These are phyloP conservation scores for Penicillium sp. DNA, from an alignment of 2,329 filamentous ascomycete genomes.

Conservation along the genomic window DNA sequence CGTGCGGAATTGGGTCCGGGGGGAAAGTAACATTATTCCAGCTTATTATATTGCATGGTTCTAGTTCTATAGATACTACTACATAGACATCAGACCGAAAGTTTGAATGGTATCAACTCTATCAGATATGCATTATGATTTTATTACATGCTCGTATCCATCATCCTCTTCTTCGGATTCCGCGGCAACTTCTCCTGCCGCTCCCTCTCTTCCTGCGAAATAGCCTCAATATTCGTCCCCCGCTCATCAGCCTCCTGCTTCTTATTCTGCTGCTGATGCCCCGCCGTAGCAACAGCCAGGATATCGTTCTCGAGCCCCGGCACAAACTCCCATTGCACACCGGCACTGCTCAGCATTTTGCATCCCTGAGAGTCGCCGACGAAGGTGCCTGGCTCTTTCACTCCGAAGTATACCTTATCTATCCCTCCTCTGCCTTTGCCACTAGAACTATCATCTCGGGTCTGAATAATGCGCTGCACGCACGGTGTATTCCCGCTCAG, in stretches of 20 bases:
- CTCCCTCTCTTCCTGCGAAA: slow-evolving; percentile 35
- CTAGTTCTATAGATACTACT: too few species aligned
- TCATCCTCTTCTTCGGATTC: slow-evolving; percentile 48
- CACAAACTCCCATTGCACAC: slow-evolving; percentile 70
- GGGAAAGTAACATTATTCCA: too few species aligned
- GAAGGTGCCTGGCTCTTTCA: slow-evolving; percentile 86
- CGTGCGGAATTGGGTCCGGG: too few species aligned
- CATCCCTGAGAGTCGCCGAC: slow-evolving; percentile 77
- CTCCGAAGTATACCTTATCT: slow-evolving; percentile 77
- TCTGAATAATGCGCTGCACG: slow-evolving; percentile 68
- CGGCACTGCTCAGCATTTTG: slow-evolving; percentile 64
- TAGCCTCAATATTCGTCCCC: slow-evolving; percentile 35
- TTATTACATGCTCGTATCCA: slow-evolving; percentile 30
- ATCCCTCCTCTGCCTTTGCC: slow-evolving; percentile 54
- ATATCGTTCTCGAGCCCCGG: slow-evolving; percentile 76
- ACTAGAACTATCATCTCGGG: slow-evolving; percentile 43
- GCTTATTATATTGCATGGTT: too few species aligned
- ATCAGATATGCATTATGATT: neutral
- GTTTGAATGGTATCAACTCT: too few species aligned
- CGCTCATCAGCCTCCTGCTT: slow-evolving; percentile 20
- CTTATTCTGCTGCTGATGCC: slow-evolving; percentile 54
- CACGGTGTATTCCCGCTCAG: slow-evolving; percentile 51
- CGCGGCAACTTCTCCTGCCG: slow-evolving; percentile 34
- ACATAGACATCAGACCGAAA: too few species aligned
- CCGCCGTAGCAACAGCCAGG: slow-evolving; percentile 73